These are phyloP conservation scores for Keithomyces neogunnii DNA, from an alignment of 2,329 filamentous ascomycete species.

Conservation along the genomic window DNA sequence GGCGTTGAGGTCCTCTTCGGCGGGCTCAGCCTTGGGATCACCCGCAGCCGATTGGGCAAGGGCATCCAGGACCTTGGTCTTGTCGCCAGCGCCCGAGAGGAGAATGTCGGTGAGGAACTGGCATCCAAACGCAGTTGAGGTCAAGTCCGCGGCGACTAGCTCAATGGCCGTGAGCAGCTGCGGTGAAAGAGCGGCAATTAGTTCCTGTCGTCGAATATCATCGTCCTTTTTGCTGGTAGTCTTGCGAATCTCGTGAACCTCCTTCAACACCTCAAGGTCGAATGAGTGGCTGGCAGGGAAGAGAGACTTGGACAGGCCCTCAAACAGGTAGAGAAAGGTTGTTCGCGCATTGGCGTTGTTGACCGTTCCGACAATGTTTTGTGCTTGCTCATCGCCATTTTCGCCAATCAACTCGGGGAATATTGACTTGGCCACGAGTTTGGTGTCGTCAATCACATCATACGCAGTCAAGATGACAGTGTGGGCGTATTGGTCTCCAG, in stretches of 20 bases:
- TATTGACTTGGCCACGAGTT: conserved; percentile 75
- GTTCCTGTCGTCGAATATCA: conserved; percentile 63
- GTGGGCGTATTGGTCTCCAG: conserved; percentile 70
- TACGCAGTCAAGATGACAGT: conserved; percentile 76
- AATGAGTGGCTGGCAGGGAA: conserved; percentile 54
- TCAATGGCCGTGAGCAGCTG: conserved; percentile 67
- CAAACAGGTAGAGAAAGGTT: conserved; percentile 75
- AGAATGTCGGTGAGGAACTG: conserved; percentile 80
- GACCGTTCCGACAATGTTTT: conserved; percentile 55
- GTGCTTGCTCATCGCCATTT: conserved; percentile 50
- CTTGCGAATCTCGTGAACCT: conserved; percentile 71
- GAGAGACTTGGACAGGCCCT: conserved; percentile 52
- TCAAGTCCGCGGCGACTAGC: conserved; percentile 57
- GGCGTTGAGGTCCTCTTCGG: conserved; percentile 31
- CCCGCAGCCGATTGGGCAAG: conserved; percentile 55
- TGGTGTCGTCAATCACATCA: conserved; percentile 91
- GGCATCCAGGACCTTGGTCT: conserved; percentile 63
- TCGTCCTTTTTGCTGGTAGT: conserved; percentile 91
- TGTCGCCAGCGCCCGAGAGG: conserved; percentile 67
- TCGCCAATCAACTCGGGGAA: conserved; percentile 79
- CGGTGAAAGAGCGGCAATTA: conserved; percentile 66
- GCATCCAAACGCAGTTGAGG: conserved; percentile 71
- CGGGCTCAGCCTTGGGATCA: conserved; percentile 35
- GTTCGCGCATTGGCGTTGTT: conserved; percentile 58
- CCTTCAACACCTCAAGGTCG: conserved; percentile 63